phyloP scores from a whole-genome alignment of 192 early-diverging fungal species.

The Dissophora globulifera region DNA sequence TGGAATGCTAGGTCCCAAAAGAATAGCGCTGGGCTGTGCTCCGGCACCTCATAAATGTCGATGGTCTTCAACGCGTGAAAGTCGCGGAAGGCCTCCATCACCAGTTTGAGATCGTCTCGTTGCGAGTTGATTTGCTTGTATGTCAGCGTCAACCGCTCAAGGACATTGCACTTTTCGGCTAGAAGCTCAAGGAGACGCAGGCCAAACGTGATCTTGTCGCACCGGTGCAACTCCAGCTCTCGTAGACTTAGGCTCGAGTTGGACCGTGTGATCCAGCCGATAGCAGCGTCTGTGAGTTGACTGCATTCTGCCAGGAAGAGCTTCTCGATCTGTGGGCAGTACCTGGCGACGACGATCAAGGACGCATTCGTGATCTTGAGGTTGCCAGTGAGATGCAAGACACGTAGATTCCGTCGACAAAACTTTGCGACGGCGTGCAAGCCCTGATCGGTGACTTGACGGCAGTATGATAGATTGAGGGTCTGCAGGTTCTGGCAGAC shows the following conservation, averaged over 20 bases:
- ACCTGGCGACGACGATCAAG: constrained; percentile 50
- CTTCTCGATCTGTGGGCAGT: constrained; percentile 56
- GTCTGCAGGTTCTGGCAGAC: constrained; percentile 39
- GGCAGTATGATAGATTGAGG: constrained; percentile 38
- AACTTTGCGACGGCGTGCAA: constrained; percentile 46
- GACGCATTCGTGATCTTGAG: constrained; percentile 59
- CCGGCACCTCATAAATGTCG: constrained; percentile 40
- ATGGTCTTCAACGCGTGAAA: constrained; percentile 15
- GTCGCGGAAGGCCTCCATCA: constrained; percentile 51
- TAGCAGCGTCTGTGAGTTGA: constrained; percentile 54
- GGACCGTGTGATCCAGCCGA: constrained; percentile 51
- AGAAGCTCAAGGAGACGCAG: constrained; percentile 25
- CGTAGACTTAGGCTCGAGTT: constrained; percentile 35
- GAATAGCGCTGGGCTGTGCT: constrained; percentile 46
- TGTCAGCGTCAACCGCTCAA: constrained; percentile 32
- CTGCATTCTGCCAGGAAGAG: constrained; percentile 60
- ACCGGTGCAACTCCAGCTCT: constrained; percentile 45
- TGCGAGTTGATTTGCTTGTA: constrained; percentile 51
- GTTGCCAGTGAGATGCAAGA: constrained; percentile 55
- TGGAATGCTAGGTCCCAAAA: constrained; percentile 53
- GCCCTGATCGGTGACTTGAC: constrained; percentile 34
- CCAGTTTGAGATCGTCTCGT: constrained; percentile 47
- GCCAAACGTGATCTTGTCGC: constrained; percentile 42
- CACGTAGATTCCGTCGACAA: constrained; percentile 41
- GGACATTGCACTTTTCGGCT: constrained; percentile 18